Conservation (phyloP, 345 rosid species). For the Populus davidiana region DNA sequence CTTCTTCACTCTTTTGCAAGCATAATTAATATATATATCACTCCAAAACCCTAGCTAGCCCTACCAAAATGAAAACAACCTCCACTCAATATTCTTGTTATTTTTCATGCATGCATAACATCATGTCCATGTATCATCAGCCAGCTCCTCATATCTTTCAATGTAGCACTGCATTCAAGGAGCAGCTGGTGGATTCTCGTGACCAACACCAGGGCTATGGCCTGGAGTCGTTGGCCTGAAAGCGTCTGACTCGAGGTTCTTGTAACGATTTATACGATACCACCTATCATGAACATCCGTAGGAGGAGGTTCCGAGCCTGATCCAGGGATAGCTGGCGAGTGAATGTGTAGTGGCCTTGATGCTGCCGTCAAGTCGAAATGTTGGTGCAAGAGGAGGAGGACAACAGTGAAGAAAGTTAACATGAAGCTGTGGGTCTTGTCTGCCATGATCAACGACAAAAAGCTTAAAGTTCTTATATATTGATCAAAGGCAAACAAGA, state of each 20-base stretch:
- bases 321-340: conserved; percentile 15
- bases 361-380: conserved; percentile 15
- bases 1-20: too few relatives aligned
- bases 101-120: too few relatives aligned
- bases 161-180: neutral
- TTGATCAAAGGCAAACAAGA: too few relatives aligned
- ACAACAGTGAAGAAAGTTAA: conserved; percentile 10
- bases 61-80: too few relatives aligned
- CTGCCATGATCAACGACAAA: conserved; percentile 15
- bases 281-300: neutral
- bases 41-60: too few relatives aligned
- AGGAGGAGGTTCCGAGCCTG: conserved; percentile 1
- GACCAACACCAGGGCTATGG: conserved; percentile 53
- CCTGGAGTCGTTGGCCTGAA: conserved; percentile 49
- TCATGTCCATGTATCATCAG: too few relatives aligned
- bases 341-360: conserved; percentile 23
- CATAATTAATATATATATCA: too few relatives aligned
- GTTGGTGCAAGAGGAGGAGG: conserved; percentile 23
- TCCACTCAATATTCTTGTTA: too few relatives aligned
- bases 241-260: conserved; percentile 22
- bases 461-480: too few relatives aligned
- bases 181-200: conserved; percentile 22
- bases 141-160: too few relatives aligned
- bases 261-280: conserved; percentile 27
- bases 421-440: conserved; percentile 1